phyloP scores from a whole-genome alignment of 306 rosid species.

The Fragaria iinumae region DNA sequence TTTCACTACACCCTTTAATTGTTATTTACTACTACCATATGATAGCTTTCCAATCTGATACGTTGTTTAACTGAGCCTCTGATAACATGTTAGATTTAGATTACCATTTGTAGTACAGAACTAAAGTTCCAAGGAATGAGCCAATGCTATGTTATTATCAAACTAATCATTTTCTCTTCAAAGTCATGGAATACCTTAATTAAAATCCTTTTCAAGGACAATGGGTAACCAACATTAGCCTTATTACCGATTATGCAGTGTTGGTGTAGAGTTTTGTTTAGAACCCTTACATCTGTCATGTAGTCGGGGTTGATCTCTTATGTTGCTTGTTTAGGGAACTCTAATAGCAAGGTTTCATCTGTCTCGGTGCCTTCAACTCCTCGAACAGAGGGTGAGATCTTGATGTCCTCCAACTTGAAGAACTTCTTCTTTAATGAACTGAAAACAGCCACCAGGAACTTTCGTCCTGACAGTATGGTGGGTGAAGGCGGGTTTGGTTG shows the following conservation, averaged over 20 bases:
- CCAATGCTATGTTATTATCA: background rate
- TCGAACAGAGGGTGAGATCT: constrained; percentile 87
- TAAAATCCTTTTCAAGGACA: background rate
- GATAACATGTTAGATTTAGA: background rate
- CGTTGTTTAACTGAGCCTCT: background rate
- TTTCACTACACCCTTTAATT: background rate
- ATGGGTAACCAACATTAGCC: background rate
- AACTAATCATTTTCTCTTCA: background rate
- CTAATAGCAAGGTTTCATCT: constrained; percentile 55
- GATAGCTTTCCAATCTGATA: background rate
- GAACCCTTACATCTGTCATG: background rate
- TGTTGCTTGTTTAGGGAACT: constrained; percentile 43
- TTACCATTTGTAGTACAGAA: background rate
- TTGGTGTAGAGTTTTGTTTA: background rate
- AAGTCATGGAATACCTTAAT: background rate
- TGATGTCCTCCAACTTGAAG: constrained; percentile 76
- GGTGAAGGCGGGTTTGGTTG: constrained; percentile 98
- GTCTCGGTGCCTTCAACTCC: constrained; percentile 65
- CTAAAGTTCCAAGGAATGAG: background rate
- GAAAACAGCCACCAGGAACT: constrained; percentile 82
- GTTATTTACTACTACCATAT: background rate
- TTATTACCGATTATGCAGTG: background rate
- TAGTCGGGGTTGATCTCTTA: background rate
- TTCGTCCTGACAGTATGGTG: constrained; percentile 93
- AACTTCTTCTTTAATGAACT: constrained; percentile 70